Conservation (phyloP, 129 eudicot species). For the Flaveria brownii region DNA sequence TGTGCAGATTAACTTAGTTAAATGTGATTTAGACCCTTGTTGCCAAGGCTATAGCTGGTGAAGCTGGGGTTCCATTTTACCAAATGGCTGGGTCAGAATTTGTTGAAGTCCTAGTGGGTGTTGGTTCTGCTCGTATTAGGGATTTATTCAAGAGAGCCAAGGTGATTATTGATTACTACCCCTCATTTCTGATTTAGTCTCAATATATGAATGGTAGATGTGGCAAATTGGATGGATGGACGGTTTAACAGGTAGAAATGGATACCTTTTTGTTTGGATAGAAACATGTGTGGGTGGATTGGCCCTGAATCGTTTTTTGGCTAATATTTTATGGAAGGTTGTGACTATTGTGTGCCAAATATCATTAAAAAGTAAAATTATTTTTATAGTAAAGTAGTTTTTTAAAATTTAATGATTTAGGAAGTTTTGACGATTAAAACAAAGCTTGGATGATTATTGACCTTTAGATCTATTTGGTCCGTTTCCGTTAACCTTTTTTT, state of each 20-base stretch:
- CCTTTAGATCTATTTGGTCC: background rate
- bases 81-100: slow-evolving; percentile 99
- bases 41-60: slow-evolving; percentile 98
- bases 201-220: background rate
- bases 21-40: slow-evolving; percentile 62
- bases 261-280: background rate
- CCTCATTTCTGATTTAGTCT: slow-evolving; percentile 5
- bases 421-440: background rate
- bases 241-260: background rate
- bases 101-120: slow-evolving; percentile 95
- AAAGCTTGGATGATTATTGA: background rate
- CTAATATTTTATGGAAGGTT: background rate
- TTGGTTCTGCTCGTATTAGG: slow-evolving; percentile 94
- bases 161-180: slow-evolving; percentile 46
- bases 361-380: background rate
- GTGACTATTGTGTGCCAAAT: background rate
- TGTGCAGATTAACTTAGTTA: background rate
- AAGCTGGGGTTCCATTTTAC: slow-evolving; percentile 97
- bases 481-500: background rate
- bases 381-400: background rate
- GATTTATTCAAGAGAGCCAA: slow-evolving; percentile 93
- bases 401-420: background rate
- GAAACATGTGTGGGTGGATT: background rate
- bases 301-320: background rate
- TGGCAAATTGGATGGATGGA: background rate